Conservation (phyloP, 805 yeast species). For the Aciculoconidium aculeatum region DNA sequence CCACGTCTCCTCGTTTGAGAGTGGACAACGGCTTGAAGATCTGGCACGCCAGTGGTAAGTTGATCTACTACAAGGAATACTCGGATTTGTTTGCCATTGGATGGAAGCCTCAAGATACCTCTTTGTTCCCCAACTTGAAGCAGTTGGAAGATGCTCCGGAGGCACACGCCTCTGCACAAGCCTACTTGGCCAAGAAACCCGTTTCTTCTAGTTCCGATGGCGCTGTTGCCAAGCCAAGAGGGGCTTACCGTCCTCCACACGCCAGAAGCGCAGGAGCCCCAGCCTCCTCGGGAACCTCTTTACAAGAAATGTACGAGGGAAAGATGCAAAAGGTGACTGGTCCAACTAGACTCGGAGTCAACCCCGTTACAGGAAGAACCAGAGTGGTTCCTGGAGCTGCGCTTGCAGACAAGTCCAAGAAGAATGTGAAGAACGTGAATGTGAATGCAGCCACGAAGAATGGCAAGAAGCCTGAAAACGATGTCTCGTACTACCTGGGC, state of each 20-base stretch:
- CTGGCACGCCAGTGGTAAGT: conserved; percentile 87
- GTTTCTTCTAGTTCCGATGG: conserved; percentile 28
- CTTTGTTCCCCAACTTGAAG: conserved; percentile 50
- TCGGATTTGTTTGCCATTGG: conserved; percentile 73
- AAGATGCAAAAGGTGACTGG: conserved; percentile 10
- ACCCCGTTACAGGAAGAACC: conserved; percentile 21
- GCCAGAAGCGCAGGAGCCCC: conserved; percentile 51
- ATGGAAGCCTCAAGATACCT: conserved; percentile 71
- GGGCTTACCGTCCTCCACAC: conserved; percentile 97
- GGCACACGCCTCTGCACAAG: conserved; percentile 68
- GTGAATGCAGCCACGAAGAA: conserved; percentile 69
- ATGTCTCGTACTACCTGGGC: conserved; percentile 10
- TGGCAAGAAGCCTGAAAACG: conserved; percentile 68
- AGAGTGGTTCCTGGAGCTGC: conserved; percentile 57
- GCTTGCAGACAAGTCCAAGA: conserved; percentile 43
- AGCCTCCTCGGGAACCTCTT: conserved; percentile 40
- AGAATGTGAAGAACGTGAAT: too few relatives aligned
- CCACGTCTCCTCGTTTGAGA: conserved; percentile 92
- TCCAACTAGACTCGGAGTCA: conserved; percentile 9
- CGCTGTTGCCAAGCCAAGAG: conserved; percentile 51
- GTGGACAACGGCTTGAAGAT: conserved; percentile 93
- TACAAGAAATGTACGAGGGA: conserved; percentile 47
- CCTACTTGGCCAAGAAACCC: conserved; percentile 41
- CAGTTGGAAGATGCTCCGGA: conserved; percentile 50
- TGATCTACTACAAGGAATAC: conserved; percentile 73